phyloP scores from a whole-genome alignment of 225 moss, liverwort and hornwort genomes.

The Polytrichum formosum region DNA sequence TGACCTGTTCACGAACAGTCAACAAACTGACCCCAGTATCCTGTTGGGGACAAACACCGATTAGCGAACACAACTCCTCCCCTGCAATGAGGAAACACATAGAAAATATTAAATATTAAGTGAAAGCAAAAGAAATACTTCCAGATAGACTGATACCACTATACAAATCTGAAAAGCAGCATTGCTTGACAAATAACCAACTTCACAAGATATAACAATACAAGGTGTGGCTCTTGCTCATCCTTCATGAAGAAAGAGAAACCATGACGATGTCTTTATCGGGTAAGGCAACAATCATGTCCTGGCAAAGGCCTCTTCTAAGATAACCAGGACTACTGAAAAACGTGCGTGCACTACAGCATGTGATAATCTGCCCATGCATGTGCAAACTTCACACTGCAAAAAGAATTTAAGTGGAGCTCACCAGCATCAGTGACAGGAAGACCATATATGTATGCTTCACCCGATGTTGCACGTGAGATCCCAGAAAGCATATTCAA shows the following conservation, averaged over 20 bases:
- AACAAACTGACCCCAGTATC: constrained; percentile 64
- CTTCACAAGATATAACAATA: too few relatives aligned
- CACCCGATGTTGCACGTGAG: constrained; percentile 81
- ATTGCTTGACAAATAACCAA: too few relatives aligned
- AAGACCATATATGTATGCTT: constrained; percentile 84
- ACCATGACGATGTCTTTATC: too few relatives aligned
- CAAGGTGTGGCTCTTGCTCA: too few relatives aligned
- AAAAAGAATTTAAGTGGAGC: neutral
- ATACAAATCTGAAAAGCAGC: too few relatives aligned
- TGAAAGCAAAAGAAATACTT: neutral
- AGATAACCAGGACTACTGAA: too few relatives aligned
- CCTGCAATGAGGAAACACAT: constrained; percentile 29
- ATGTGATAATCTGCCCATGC: neutral
- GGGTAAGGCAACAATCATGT: too few relatives aligned
- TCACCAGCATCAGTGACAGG: constrained; percentile 87
- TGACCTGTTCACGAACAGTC: constrained; percentile 80
- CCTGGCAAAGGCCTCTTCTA: too few relatives aligned
- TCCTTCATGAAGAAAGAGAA: too few relatives aligned
- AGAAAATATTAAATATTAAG: too few relatives aligned
- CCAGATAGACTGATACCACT: too few relatives aligned
- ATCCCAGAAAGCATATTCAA: constrained; percentile 77
- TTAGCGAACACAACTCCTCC: constrained; percentile 62
- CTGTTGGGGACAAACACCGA: constrained; percentile 85
- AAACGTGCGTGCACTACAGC: neutral
- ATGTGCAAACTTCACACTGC: neutral